Percentiles rank a stretch among this genome's conserved stretches.
Conservation (phyloP, 129 eudicot species). For the Tagetes patula region DNA sequence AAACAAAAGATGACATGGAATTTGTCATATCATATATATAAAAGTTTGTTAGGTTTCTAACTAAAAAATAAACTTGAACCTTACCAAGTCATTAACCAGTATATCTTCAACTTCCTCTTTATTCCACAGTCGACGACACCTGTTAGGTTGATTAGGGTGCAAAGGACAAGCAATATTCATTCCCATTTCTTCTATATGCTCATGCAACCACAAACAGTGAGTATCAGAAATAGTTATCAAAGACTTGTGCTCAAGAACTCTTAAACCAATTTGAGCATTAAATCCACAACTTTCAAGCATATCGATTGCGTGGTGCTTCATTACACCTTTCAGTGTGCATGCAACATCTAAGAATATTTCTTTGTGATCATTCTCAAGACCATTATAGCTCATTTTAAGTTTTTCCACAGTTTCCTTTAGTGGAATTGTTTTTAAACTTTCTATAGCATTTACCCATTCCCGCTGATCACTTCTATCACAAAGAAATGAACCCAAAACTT, state of each 20-base stretch:
- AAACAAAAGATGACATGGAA: no score
- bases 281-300: slow-evolving; percentile 19
- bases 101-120: slow-evolving; percentile 7
- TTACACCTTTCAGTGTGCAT: slow-evolving; percentile 7
- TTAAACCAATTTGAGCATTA: slow-evolving; percentile 12
- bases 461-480: neutral
- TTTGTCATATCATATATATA: no score
- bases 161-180: neutral
- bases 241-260: slow-evolving; percentile 21
- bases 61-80: neutral
- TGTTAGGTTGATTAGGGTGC: neutral
- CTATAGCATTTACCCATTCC: slow-evolving; percentile 7
- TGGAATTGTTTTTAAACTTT: slow-evolving; percentile 12
- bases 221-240: slow-evolving; percentile 3
- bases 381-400: slow-evolving; percentile 11
- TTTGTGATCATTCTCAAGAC: neutral
- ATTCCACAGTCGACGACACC: neutral
- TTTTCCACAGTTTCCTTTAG: neutral
- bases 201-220: neutral
- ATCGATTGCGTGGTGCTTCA: neutral
- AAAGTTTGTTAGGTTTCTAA: neutral
- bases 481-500: slow-evolving; percentile 7
- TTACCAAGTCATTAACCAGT: slow-evolving; percentile 9
- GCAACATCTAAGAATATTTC: slow-evolving; percentile 14
- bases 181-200: slow-evolving; percentile 20